Evolutionary conservation across 306 rosid species (phyloP), one percentile per base, ranked within the genome.

Genomic region (Argentina anserina): DNA sequence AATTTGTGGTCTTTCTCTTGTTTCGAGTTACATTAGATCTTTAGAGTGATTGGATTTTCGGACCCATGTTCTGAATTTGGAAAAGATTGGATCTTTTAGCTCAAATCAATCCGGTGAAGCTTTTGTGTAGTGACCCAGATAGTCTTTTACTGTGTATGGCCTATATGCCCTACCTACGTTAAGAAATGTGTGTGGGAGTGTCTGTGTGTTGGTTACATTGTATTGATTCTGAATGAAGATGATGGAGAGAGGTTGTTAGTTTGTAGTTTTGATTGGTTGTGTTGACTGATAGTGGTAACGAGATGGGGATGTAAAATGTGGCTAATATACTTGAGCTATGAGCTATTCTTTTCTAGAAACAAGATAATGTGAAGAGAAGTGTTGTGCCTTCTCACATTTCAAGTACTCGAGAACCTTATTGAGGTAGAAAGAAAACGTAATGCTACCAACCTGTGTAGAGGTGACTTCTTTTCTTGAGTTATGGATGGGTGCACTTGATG

Each of bases 11-110:
- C 56, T 13, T 26, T 5, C 9, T 17, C 29, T 39, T 20, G 11
- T 43, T 63, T 64, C 47, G 46, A 29, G 1, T 68, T 67, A 42
- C n/a, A 45, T 28, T 52, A 33, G 77, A 71, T 71, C 73, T 79
- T 69, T 49, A 10, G 42, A 23, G 11, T 37, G 28, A 46, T 23
- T 53, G 70, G 47, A 49, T 65, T 64, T 70, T 65, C 47, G 41
- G 5, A 53, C 46, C 52, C 5, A 50, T 47, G 45, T 65, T 23
- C 15, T 1, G 33, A 58, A 62, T 21, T 53, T n/a, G 36, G 39
- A 36, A 70, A 72, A 18, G 9, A 49, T 42, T 63, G 59, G 60
- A 17, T 73, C 67, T 12, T 5, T 42, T 59, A 20, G 43, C 41
- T 20, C 40, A 15, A 33, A 40, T 74, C 45, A 52, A 34, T 47